phyloP scores from a whole-genome alignment of 1,284 basidiomycete genomes.

The Coniferiporia weirii region DNA sequence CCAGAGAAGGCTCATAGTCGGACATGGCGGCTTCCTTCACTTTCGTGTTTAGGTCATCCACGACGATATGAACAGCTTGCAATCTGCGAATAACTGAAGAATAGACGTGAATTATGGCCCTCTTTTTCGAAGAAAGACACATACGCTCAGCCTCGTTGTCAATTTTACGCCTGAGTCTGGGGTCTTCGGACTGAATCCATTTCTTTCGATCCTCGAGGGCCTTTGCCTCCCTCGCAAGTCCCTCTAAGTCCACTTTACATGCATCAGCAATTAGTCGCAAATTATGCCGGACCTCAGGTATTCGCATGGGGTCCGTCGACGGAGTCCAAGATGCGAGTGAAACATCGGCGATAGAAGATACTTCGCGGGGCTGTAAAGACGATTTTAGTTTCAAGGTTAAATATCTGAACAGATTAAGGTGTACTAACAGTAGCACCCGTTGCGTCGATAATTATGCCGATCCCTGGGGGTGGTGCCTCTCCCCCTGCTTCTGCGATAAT shows the following conservation, averaged over 20 bases:
- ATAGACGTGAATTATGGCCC: constrained; percentile 14
- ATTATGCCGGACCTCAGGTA: constrained; percentile 96
- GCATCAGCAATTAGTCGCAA: constrained; percentile 80
- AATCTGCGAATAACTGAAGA: constrained; percentile 68
- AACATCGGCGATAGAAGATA: constrained; percentile 76
- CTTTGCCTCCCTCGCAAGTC: constrained; percentile 86
- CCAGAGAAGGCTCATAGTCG: constrained; percentile 63
- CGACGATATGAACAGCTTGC: constrained; percentile 68
- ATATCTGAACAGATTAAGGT: constrained; percentile 13
- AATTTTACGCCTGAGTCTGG: constrained; percentile 60
- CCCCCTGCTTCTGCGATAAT: constrained; percentile 81
- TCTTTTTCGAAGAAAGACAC: constrained; percentile 26
- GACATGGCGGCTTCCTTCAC: constrained; percentile 54
- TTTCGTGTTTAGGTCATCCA: constrained; percentile 61
- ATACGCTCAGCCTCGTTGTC: constrained; percentile 70
- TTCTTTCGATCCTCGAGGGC: constrained; percentile 75
- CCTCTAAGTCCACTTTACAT: constrained; percentile 79
- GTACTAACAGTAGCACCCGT: constrained; percentile 78
- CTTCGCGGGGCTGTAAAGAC: constrained; percentile 61
- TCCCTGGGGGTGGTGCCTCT: constrained; percentile 45
- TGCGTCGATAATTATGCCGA: constrained; percentile 92
- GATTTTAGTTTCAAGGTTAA: constrained; percentile 12
- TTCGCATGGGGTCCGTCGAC: constrained; percentile 74
- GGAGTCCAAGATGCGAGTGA: constrained; percentile 80
- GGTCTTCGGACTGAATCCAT: constrained; percentile 69